Percentiles rank a stretch among this genome's conserved stretches.
phyloP scores from a whole-genome alignment of 2,329 filamentous ascomycete genomes.

The Phialocephala sp. region DNA sequence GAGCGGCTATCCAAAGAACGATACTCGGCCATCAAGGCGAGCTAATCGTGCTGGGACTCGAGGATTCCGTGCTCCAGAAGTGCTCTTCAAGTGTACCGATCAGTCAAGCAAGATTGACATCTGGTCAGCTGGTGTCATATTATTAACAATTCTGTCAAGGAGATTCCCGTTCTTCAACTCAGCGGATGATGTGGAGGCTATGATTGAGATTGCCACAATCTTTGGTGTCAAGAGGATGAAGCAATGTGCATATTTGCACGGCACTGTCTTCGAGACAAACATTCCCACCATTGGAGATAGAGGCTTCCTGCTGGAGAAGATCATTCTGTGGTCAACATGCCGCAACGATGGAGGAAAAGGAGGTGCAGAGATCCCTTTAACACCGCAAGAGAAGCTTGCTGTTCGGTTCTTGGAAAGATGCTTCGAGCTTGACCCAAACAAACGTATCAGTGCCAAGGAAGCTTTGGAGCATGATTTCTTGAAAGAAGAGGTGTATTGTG shows the following conservation, averaged over 20 bases:
- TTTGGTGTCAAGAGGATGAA: conserved; percentile 89
- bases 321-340: conserved; percentile 93
- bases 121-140: conserved; percentile 96
- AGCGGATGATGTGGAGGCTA: conserved; percentile 95
- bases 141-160: conserved; percentile 90
- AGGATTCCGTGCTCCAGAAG: conserved; percentile 94
- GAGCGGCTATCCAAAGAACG: conserved; percentile 83
- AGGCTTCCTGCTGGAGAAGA: conserved; percentile 89
- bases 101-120: conserved; percentile 95
- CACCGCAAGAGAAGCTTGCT: conserved; percentile 72
- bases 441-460: conserved; percentile 75
- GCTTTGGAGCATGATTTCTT: conserved; percentile 78
- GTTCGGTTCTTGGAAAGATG: conserved; percentile 74
- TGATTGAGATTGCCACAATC: conserved; percentile 96
- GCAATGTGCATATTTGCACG: conserved; percentile 80
- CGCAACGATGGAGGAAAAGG: conserved; percentile 66
- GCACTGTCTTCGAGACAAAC: conserved; percentile 88
- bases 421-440: conserved; percentile 76
- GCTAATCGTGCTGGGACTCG: conserved; percentile 94
- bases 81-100: conserved; percentile 94
- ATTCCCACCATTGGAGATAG: conserved; percentile 87
- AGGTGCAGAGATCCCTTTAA: conserved; percentile 56
- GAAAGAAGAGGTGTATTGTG: conserved; percentile 49
- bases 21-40: conserved; percentile 83
- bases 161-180: conserved; percentile 99